Evolutionary conservation across 2,329 filamentous ascomycete genomes (phyloP), one percentile per base, ranked within the genome.

Genomic region (Talaromyces sp.): DNA sequence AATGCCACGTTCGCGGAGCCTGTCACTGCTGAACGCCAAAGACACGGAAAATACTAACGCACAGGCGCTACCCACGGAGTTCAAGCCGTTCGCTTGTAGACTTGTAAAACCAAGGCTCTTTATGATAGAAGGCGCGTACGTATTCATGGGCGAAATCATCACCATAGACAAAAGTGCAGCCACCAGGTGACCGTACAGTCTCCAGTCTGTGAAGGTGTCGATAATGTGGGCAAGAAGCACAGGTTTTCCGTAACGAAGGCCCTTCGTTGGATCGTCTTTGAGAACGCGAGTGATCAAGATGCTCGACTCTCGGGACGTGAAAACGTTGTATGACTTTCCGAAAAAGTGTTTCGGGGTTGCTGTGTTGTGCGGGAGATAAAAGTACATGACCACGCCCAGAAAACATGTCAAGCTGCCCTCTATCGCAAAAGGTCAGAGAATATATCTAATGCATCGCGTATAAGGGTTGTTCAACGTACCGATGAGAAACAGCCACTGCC

Each of bases 61-160:
- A 25, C 66, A 65, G 12, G 65, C 63, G 65, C 69, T 66, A 3
- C 82, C 82, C 16, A 84, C 81, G 0, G 81, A 79, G 0, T 82
- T 80, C 65, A 84, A 71, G 2, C 82, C 82, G 54, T 84, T 84
- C 64, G 76, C 76, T 1, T 70, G 73, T 3, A 84, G 75, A 0
- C 67, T 67, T 1, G 68, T 69, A 64, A 81, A 84, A 3, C 82
- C 82, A 63, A 84, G 83, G 37, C 75, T 77, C 35, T 69, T 75
- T 48, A 84, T 79, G 14, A 84, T 81, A 1, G 81, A 78, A 0
- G 82, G 82, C 0, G 80, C 76, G 65, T 84, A 83, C 0, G 82
- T 81, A 67, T 83, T 66, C 50, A 66, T 66, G 9, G 64, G 62
- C 5, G 62, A 42, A 37, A 64, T 61, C 62, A 64, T 64, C 3